Conservation (phyloP, 2,329 filamentous ascomycete species). For the Saccharata proteae region DNA sequence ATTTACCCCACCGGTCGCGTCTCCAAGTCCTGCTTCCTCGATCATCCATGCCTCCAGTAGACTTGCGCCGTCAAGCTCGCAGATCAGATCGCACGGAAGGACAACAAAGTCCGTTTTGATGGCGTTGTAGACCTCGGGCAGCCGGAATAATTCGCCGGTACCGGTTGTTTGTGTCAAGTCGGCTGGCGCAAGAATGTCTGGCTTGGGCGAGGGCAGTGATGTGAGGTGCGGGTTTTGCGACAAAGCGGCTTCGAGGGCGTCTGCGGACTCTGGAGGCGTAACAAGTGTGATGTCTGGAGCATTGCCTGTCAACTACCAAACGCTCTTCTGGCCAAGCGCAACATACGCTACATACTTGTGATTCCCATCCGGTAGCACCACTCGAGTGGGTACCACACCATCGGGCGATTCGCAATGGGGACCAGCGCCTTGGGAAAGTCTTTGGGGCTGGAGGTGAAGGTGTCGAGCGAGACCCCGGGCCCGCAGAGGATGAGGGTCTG, state of each 20-base stretch:
- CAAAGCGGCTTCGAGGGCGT: conserved; percentile 56
- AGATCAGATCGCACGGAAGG: conserved; percentile 86
- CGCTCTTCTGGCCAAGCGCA: not conserved
- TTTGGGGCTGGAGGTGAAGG: conserved; percentile 68
- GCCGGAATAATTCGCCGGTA: conserved; percentile 75
- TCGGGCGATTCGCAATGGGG: conserved; percentile 72
- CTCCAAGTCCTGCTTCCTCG: conserved; percentile 55
- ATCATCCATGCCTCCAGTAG: conserved; percentile 90
- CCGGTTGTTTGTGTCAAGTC: conserved; percentile 73
- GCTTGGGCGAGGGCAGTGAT: conserved; percentile 57
- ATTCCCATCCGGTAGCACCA: conserved; percentile 75
- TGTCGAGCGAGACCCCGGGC: conserved; percentile 68
- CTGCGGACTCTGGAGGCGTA: conserved; percentile 43
- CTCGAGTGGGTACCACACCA: conserved; percentile 83
- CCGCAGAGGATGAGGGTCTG: conserved; percentile 77
- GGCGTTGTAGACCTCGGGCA: conserved; percentile 67
- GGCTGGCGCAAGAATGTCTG: conserved; percentile 63
- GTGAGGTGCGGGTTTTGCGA: conserved; percentile 71
- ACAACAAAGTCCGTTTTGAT: conserved; percentile 82
- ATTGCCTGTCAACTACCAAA: conserved; percentile 7
- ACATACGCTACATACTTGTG: conserved; percentile 42
- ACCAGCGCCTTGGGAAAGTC: conserved; percentile 73
- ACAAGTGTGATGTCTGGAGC: conserved; percentile 43
- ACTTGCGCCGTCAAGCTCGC: conserved; percentile 71
- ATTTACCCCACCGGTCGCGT: conserved; percentile 41